Evolutionary conservation across 768 basidiomycete species (phyloP), one percentile per base, ranked within the genome.

Genomic region (Suillus subluteus): DNA sequence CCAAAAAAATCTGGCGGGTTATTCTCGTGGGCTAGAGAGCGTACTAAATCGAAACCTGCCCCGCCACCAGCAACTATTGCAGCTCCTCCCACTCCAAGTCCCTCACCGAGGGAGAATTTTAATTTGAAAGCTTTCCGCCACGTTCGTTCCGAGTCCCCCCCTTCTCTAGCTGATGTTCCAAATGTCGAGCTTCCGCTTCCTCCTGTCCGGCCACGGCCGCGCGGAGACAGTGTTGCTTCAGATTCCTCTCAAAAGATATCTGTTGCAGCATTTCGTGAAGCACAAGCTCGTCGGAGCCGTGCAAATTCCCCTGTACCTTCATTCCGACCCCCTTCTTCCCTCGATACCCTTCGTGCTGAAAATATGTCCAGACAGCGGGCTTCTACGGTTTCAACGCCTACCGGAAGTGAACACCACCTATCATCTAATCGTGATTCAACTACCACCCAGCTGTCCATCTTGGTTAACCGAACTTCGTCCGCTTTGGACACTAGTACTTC

Each of bases 231-330:
- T 75, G 70, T 82, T 67, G 83, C 84, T 21, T 89, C 89, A 4
- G 89, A 91, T 48, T 81, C 87, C 6, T 88, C 88, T 2, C 91
- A 91, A 68, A 85, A 91, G 63, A 93, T 94, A 32, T 90, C 90
- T 9, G 88, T 94, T 40, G 92, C 91, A 3, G 92, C 92, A 3
- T 94, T 94, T 73, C 86, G 90, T 63, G 91, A 93, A 79, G 90
- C 86, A 23, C 90, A 91, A 65, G 89, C 91, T 5, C 80, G 91
- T 50, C 82, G 88, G 58, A 88, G 88, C 69, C 76, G 82, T 35
- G 82, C 89, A 15, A 86, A 84, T 62, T 91, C 89, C 0, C 90
- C 91, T 12, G 82, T 77, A 0, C 84, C 88, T 38, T 85, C 81
- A 43, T 81, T 80, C 69, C 82, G 79, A 56, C 83, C 80, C 13